Evolutionary conservation across 352 stramenopile species (phyloP), one percentile per base, ranked within the genome.

Genomic region (Globisporangium irregulare): DNA sequence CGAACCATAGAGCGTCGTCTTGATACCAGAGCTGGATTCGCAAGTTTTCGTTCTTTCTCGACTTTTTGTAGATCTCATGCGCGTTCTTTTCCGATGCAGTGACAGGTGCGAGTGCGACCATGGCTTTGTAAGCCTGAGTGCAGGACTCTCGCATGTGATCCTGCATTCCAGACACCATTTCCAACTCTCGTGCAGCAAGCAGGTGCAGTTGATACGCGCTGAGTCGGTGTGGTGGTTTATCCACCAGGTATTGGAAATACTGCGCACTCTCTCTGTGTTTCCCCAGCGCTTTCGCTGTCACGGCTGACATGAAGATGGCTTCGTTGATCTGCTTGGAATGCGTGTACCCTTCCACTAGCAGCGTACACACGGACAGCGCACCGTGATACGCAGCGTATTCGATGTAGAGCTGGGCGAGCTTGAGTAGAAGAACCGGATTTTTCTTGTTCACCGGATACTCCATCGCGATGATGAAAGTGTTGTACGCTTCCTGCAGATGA

Each of bases 381-480:
- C 86, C 84, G 8, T 69, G 79, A 66, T 81, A 90, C 9, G 83
- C 76, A 12, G 75, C 69, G 48, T 86, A 87, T 64, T 93, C 86
- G 20, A 93, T 67, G 60, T 93, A 93, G 57, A 93, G 71, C n/a
- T 79, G 69, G 3, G 70, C 80, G 20, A 92, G 66, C 29, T 84
- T 79, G n/a, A 86, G 62, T 27, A 93, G 63, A 43, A 93, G 51
- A 3, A 64, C 59, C 20, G 82, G 80, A 24, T 86, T 81, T 41
- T 81, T 79, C 66, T 92, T 92, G 78, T 85, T 92, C 34, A 64
- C 68, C 4, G 81, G 70, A 62, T 90, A 93, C 58, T 93, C 86
- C 83, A 93, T 92, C 15, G 83, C 84, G 22, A 93, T 84, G 48
- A 93, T 81, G 43, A 92, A 93, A 1, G 81, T 84, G 62, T 87